Percentiles rank a stretch among this genome's conserved stretches.
Conservation (phyloP, 23 red algal species). For the Gracilaria domingensis region DNA sequence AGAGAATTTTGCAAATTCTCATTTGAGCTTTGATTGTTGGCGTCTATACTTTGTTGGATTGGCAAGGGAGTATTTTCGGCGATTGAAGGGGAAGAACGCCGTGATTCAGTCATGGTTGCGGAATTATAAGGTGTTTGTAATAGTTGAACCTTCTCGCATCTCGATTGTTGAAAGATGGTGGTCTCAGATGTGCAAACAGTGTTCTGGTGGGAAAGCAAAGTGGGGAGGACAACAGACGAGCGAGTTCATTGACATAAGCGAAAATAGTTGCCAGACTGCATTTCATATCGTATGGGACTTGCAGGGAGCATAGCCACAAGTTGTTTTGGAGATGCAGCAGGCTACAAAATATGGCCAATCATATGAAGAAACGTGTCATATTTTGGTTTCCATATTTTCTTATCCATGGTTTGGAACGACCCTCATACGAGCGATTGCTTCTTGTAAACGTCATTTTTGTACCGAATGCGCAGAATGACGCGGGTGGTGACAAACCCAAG, state of each 20-base stretch:
- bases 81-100: neutral
- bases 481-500: no score
- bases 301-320: neutral
- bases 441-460: no score
- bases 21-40: neutral
- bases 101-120: neutral
- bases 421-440: no score
- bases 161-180: neutral
- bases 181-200: neutral
- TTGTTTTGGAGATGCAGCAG: slow-evolving; percentile 1
- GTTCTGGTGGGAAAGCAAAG: neutral
- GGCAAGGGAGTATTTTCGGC: neutral
- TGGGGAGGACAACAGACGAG: neutral
- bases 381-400: slow-evolving; percentile 24
- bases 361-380: slow-evolving; percentile 19
- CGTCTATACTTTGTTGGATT: neutral
- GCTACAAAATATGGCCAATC: slow-evolving; percentile 32
- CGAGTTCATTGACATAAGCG: neutral
- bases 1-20: no score
- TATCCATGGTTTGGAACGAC: slow-evolving; percentile 20
- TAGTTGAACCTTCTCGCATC: no score
- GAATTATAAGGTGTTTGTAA: neutral
- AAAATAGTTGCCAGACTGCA: neutral
- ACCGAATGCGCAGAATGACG: no score
- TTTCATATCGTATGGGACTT: slow-evolving; percentile 22